Evolutionary conservation across 331 rosid genomes (phyloP).

Genomic region (Telfairia occidentalis): DNA sequence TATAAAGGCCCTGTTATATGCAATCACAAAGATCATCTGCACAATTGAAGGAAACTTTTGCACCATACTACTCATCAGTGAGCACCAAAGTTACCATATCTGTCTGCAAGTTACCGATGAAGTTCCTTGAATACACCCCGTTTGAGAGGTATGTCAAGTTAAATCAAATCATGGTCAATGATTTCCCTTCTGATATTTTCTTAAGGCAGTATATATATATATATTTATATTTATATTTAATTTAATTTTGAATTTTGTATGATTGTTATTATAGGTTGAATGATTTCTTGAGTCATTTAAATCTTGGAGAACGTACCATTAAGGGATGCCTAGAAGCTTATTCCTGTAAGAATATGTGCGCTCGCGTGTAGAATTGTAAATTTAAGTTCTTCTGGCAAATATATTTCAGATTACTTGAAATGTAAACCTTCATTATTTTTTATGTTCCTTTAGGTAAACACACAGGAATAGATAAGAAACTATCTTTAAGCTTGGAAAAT

Average conservation of each 20-base stretch:
- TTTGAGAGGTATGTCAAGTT: conserved; percentile 52
- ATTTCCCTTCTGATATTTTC: neutral
- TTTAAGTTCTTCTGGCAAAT: neutral
- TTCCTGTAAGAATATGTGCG: conserved; percentile 52
- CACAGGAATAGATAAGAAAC: conserved; percentile 83
- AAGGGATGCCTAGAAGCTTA: conserved; percentile 88
- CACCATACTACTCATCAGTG: neutral
- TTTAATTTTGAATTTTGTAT: neutral
- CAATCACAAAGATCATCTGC: neutral
- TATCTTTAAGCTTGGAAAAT: conserved; percentile 81
- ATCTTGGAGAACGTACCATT: conserved; percentile 84
- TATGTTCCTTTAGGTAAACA: conserved; percentile 54
- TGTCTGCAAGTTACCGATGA: conserved; percentile 30
- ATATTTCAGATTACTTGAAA: conserved; percentile 9
- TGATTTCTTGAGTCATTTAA: conserved; percentile 54
- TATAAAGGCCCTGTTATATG: neutral
- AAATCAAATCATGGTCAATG: neutral
- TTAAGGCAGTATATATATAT: neutral
- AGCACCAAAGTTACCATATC: neutral
- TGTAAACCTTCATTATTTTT: neutral
- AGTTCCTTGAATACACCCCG: conserved; percentile 74
- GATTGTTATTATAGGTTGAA: conserved; percentile 37
- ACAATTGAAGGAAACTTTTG: neutral
- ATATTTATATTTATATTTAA: no score
- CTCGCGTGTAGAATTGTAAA: neutral